Percentiles rank a stretch among this genome's conserved stretches.
These are phyloP conservation scores for Solanum infundibuliforme DNA, from an alignment of 257 asterid genomes.

Conservation along the genomic window DNA sequence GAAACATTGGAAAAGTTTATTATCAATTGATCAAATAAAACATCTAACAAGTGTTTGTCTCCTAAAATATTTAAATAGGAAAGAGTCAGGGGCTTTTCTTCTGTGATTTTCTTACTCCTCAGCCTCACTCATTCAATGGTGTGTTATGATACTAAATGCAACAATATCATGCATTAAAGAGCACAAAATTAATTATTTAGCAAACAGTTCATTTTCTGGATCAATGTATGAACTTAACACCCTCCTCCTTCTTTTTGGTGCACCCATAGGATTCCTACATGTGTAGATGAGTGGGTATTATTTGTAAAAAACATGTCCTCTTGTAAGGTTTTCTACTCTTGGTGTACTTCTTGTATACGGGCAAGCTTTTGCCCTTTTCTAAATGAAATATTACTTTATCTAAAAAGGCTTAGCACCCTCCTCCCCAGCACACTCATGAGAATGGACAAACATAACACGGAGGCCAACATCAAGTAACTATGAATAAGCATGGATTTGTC, in stretches of 20 bases:
- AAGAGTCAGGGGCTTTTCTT: background rate
- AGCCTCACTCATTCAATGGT: background rate
- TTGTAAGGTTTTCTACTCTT: background rate
- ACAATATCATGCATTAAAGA: background rate
- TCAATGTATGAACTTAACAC: background rate
- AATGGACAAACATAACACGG: background rate
- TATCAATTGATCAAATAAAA: background rate
- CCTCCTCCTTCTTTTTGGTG: background rate
- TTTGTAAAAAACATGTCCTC: background rate
- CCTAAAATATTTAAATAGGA: background rate
- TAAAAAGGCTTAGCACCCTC: background rate
- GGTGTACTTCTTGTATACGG: background rate
- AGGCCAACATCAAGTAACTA: background rate
- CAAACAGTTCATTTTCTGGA: background rate
- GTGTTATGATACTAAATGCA: background rate
- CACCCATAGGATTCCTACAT: background rate
- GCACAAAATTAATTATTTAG: background rate
- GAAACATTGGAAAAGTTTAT: background rate
- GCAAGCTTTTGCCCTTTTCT: background rate
- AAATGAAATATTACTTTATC: background rate
- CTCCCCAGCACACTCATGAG: background rate
- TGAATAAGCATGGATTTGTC: background rate
- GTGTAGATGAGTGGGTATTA: background rate
- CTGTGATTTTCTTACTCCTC: background rate
- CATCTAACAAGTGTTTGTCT: background rate